Evolutionary conservation across 1,284 basidiomycete genomes (phyloP).

Genomic region (Crepidotus sp.): DNA sequence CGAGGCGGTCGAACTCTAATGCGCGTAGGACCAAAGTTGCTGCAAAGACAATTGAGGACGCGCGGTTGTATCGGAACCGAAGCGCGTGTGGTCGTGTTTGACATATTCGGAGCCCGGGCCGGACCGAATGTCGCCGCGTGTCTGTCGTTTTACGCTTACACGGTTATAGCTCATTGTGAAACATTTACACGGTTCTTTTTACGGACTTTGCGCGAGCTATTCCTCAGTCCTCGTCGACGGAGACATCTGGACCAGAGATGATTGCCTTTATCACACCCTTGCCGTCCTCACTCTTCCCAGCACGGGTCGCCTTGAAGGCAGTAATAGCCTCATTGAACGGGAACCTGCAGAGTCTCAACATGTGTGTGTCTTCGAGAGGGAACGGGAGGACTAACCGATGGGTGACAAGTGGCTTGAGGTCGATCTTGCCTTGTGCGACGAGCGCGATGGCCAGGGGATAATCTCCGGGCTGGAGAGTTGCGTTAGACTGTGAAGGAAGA

Average conservation of each 20-base stretch:
- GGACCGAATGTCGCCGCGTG: too few relatives aligned
- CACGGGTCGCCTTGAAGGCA: slow-evolving; percentile 74
- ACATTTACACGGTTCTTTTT: too few relatives aligned
- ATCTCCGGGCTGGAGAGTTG: slow-evolving; percentile 56
- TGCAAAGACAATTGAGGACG: too few relatives aligned
- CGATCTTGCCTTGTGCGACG: slow-evolving; percentile 68
- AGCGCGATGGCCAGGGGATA: slow-evolving; percentile 82
- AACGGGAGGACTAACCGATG: slow-evolving; percentile 49
- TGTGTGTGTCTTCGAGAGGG: neutral
- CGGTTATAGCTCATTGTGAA: too few relatives aligned
- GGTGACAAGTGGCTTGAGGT: slow-evolving; percentile 85
- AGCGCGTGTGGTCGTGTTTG: slow-evolving; percentile 2
- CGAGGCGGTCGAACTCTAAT: too few relatives aligned
- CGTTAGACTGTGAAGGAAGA: neutral
- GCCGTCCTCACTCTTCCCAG: slow-evolving; percentile 74
- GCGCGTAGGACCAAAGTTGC: too few relatives aligned
- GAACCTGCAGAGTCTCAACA: slow-evolving; percentile 40
- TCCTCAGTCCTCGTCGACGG: slow-evolving; percentile 25
- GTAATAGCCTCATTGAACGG: slow-evolving; percentile 63
- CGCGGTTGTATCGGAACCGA: too few relatives aligned
- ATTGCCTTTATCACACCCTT: slow-evolving; percentile 68
- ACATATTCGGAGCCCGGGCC: too few relatives aligned
- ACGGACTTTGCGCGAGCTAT: slow-evolving; percentile 10
- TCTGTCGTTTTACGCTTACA: slow-evolving; percentile 1
- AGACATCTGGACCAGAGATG: slow-evolving; percentile 66